Base-by-base conservation (phyloP, 2,329 filamentous ascomycete genomes). In the Nemania sp. region DNA sequence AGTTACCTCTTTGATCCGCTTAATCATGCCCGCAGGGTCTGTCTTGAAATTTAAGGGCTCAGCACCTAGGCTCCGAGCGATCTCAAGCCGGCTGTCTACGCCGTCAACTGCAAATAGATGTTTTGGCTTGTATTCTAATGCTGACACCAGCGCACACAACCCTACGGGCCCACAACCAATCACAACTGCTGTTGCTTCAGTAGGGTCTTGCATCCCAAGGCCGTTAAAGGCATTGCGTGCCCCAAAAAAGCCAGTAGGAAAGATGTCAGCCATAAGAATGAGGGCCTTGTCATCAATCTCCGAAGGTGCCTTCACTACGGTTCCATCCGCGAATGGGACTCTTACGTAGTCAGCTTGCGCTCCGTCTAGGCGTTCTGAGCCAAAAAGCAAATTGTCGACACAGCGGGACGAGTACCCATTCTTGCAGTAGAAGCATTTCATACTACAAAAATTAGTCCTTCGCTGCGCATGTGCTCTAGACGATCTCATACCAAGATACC, bases 261-360 rank as follows among this genome's bases (percentile, higher is more conserved):
- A 97, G 74, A 97, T 97, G 77, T 97, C 94, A 18, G 93, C 93
- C 94, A 97, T 97, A 27, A 97, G 86, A 6, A 97, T 89, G 56
- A 97, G 84, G 41, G 89, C 89, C 71, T 92, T 87, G 73, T 95
- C 90, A 22, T 90, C 88, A 66, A 97, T 91, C 8, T 86, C 88
- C 1, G 87, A 80, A 0, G 92, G 91, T 0, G 93, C 90, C 75
- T 73, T 91, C 76, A 94, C 86, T n/a, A 91, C 88, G 0, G 93
- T 97, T 41, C 89, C 89, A 75, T 97, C 93, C 11, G 94, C 94
- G 62, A 91, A 82, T 0, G 94, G 94, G 15, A 97, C 87, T 38
- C 93, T 89, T 59, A 94, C 91, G 77, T 90, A 97, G 80, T 96
- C 90, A 35, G 93, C 93, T 79, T 97, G 93, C 7, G 87, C 92